Conservation (phyloP, 164 flowering plant genomes). For the Houttuynia cordata region DNA sequence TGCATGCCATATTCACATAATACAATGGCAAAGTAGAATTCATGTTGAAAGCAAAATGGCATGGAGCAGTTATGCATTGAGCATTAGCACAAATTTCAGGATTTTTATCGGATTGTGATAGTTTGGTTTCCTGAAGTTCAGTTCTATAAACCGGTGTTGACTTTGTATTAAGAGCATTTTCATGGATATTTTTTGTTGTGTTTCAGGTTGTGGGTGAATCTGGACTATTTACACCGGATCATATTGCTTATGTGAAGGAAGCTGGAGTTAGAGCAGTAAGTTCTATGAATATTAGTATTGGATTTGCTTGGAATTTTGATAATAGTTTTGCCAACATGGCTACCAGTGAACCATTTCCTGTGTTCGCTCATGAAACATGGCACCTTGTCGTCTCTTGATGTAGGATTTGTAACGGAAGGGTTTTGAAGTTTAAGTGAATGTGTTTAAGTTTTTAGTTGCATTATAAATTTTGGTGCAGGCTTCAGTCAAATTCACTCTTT, state of each 20-base stretch:
- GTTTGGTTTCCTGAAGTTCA: too few species aligned
- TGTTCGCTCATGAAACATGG: not conserved
- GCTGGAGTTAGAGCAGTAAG: constrained; percentile 97
- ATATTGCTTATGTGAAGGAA: constrained; percentile 88
- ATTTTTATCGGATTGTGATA: too few species aligned
- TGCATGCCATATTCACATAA: too few species aligned
- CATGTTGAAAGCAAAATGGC: too few species aligned
- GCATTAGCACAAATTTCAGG: too few species aligned
- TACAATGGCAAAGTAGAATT: too few species aligned
- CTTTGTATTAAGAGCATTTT: not conserved
- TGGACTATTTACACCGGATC: constrained; percentile 83
- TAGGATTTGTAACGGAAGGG: not conserved
- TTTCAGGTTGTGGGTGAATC: constrained; percentile 95
- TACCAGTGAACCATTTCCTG: not conserved
- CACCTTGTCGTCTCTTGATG: not conserved
- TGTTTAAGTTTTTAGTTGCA: too few species aligned
- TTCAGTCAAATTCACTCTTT: too few species aligned
- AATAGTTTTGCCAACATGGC: too few species aligned
- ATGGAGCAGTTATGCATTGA: too few species aligned
- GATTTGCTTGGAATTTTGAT: not conserved
- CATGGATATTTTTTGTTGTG: not conserved
- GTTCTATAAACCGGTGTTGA: not conserved
- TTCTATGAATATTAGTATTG: not conserved
- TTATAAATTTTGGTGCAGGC: too few species aligned
- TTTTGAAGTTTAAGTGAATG: not conserved